Evolutionary conservation across 192 early-diverging fungal species (phyloP), one percentile per base, ranked within the genome.

Genomic region (Umbelopsis sp.): DNA sequence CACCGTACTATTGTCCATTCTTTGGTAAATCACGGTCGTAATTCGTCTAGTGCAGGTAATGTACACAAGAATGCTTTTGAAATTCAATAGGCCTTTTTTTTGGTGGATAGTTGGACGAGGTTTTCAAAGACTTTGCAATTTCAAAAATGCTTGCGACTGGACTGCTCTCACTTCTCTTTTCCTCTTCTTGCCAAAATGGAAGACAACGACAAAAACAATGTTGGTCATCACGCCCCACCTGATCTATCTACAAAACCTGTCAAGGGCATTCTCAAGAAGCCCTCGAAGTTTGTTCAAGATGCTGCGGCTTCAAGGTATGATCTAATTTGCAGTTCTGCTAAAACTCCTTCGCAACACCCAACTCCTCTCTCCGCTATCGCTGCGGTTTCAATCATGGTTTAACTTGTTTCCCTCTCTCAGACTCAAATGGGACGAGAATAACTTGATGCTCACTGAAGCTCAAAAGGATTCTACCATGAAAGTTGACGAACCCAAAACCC

Each of bases 391-490:
- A 12, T 17, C 47, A 12, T 45, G n/a, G 1, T 32, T 11, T 54
- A 31, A 53, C 69, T 31, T 53, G 20, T 34, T 75, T 75, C 68
- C 67, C 20, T 69, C 32, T 45, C 4, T 34, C 12, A 90, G 95
- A 52, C 82, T 97, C 75, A 90, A 87, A 70, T 97, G 96, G 95
- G 95, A 97, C 77, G 96, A 99, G 83, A 95, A 96, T 74, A 97
- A 94, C 79, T 69, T 99, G 45, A 83, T 86, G 72, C 79, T 94
- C 5, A 96, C 95, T 1, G 97, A 99, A 77, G 88, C 92, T 5
- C 89, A 95, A 74, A 96, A 96, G 80, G 89, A 90, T 66, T 83
- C 91, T 21, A 97, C 91, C 36, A 99, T 99, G 98, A 98, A 98
- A 82, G 94, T 98, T 7, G 87, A 90, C 41, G 97, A 99, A 76